A percentile compares a stretch with the other conserved stretches of the same genome.
Conservation (phyloP, 768 basidiomycete genomes). For the Mrakia blollopis region DNA sequence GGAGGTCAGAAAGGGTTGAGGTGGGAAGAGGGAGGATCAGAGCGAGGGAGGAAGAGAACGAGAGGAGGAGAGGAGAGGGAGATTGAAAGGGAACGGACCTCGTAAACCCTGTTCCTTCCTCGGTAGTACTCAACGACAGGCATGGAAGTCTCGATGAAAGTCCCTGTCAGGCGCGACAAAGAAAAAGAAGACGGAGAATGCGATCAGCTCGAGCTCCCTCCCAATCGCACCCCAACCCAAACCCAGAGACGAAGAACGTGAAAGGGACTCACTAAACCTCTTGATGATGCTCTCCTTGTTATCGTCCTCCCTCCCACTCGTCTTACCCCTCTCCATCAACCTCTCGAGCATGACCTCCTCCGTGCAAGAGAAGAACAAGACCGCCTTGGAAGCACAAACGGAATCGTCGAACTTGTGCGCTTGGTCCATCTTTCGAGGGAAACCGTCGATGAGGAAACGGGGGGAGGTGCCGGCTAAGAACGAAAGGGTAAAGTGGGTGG, state of each 20-base stretch:
- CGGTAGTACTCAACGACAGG: conserved; percentile 86
- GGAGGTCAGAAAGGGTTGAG: not conserved
- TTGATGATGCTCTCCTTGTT: conserved; percentile 92
- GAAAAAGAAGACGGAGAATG: not conserved
- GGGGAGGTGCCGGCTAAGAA: conserved; percentile 9
- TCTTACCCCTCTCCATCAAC: conserved; percentile 83
- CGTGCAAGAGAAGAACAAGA: conserved; percentile 80
- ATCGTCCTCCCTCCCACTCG: conserved; percentile 92
- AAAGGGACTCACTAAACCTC: conserved; percentile 68
- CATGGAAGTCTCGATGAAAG: conserved; percentile 81
- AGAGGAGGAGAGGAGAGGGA: not conserved
- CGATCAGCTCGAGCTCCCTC: not conserved
- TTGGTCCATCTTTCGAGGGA: conserved; percentile 98
- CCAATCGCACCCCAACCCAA: not conserved
- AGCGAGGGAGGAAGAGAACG: not conserved
- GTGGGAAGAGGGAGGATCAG: conserved; percentile 63
- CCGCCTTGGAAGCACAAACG: conserved; percentile 72
- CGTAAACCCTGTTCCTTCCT: conserved; percentile 62
- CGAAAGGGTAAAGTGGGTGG: too few species aligned
- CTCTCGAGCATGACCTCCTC: conserved; percentile 82
- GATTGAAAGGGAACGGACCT: conserved; percentile 52
- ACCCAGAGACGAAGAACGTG: not conserved
- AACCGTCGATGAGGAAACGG: conserved; percentile 92
- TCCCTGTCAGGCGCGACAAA: conserved; percentile 48
- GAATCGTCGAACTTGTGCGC: conserved; percentile 81